phyloP scores from a whole-genome alignment of 2,329 filamentous ascomycete genomes.

The Exserohilum turcica region DNA sequence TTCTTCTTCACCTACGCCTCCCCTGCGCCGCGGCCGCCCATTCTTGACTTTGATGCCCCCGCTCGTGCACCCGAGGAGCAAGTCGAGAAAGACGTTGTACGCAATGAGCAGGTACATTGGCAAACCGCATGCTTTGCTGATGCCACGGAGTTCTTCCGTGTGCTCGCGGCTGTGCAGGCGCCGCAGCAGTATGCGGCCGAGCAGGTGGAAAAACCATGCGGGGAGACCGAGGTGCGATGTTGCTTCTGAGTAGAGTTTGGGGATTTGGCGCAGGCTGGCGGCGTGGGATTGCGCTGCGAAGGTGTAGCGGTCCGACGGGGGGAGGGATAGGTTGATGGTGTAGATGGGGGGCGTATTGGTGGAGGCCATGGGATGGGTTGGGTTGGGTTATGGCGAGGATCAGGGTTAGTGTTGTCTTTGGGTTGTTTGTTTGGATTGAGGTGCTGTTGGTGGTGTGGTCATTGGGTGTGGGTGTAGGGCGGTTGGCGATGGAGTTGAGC shows the following conservation, averaged over 20 bases:
- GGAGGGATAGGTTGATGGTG: conserved; percentile 60
- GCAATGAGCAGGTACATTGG: conserved; percentile 65
- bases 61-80: conserved; percentile 69
- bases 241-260: conserved; percentile 58
- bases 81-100: conserved; percentile 67
- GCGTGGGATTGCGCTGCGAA: conserved; percentile 55
- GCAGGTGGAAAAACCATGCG: conserved; percentile 51
- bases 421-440: too few relatives aligned
- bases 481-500: too few relatives aligned
- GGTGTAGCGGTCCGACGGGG: conserved; percentile 59
- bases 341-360: conserved; percentile 44
- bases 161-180: conserved; percentile 61
- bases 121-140: conserved; percentile 57
- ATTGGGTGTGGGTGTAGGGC: too few relatives aligned
- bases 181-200: conserved; percentile 56
- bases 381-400: neutral
- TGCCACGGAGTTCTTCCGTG: conserved; percentile 65
- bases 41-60: conserved; percentile 51
- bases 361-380: neutral
- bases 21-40: neutral
- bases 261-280: conserved; percentile 51
- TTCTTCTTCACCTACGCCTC: neutral
- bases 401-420: too few relatives aligned
- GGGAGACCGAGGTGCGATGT: conserved; percentile 36
- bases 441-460: neutral